Evolutionary conservation across 2,329 filamentous ascomycete species (phyloP).

Genomic region (Penicillium sp.): DNA sequence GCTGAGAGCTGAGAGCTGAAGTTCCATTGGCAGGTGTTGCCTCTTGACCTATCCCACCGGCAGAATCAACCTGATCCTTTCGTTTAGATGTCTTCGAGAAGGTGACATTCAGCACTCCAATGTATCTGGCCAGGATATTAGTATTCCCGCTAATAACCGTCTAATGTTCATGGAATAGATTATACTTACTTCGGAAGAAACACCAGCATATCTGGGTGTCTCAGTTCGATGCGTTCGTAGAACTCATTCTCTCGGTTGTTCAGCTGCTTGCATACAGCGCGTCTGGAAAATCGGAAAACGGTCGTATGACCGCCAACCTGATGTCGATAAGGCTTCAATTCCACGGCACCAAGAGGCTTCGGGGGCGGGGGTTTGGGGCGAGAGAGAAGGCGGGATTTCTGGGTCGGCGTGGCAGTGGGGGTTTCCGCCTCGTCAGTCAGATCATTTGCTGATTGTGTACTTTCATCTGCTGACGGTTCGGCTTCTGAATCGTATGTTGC

Average conservation of each 20-base stretch:
- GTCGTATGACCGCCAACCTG: constrained; percentile 97
- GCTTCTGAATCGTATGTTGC: constrained; percentile 49
- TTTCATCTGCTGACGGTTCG: constrained; percentile 46
- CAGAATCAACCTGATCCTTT: constrained; percentile 35
- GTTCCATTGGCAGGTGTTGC: constrained; percentile 13
- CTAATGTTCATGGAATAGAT: not conserved
- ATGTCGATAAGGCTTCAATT: constrained; percentile 94
- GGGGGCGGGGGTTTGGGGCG: constrained; percentile 31
- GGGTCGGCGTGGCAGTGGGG: constrained; percentile 46
- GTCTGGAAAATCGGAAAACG: constrained; percentile 89
- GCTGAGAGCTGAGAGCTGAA: constrained; percentile 12
- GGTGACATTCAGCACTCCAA: constrained; percentile 93
- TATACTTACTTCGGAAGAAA: constrained; percentile 76
- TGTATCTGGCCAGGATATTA: constrained; percentile 60
- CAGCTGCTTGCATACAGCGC: constrained; percentile 95
- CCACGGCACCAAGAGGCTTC: constrained; percentile 78
- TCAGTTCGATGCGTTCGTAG: constrained; percentile 90
- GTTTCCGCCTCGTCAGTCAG: constrained; percentile 55
- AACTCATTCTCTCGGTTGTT: constrained; percentile 99
- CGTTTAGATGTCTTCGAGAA: constrained; percentile 79
- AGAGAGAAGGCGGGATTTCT: constrained; percentile 25
- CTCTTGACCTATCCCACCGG: constrained; percentile 12
- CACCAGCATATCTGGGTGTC: constrained; percentile 82
- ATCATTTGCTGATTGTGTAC: constrained; percentile 43
- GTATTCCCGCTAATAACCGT: not conserved